Conservation (phyloP, 495 filamentous ascomycete species). For the Aspergillus haitiensis region DNA sequence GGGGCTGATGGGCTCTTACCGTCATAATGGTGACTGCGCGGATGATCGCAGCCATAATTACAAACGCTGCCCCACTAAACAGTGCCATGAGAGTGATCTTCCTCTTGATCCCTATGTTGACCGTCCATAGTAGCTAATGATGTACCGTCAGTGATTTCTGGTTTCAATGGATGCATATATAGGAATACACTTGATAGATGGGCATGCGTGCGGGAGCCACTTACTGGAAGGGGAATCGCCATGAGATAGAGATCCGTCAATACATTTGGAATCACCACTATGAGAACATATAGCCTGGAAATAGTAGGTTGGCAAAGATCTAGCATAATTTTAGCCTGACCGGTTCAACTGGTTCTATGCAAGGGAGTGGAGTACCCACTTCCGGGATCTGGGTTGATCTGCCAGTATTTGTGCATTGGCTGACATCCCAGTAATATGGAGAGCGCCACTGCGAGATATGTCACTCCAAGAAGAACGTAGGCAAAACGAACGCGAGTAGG, state of each 20-base stretch:
- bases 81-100: constrained; percentile 52
- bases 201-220: constrained; percentile 6
- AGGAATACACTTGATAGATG: too few species aligned
- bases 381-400: constrained; percentile 60
- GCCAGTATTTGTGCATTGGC: constrained; percentile 57
- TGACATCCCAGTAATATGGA: constrained; percentile 55
- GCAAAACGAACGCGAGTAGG: constrained; percentile 51
- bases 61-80: constrained; percentile 57
- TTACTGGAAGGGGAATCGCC: constrained; percentile 49
- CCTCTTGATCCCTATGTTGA: constrained; percentile 43
- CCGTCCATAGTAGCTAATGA: constrained; percentile 44
- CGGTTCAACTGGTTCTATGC: not conserved
- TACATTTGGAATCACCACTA: constrained; percentile 47
- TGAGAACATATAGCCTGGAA: constrained; percentile 36
- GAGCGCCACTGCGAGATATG: constrained; percentile 53
- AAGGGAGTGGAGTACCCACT: constrained; percentile 33
- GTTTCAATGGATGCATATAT: not conserved
- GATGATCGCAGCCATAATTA: constrained; percentile 55
- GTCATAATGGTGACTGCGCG: constrained; percentile 53
- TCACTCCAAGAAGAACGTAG: constrained; percentile 50
- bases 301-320: constrained; percentile 39
- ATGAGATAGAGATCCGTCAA: constrained; percentile 53
- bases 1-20: constrained; percentile 27
- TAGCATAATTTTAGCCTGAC: constrained; percentile 22
- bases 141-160: not conserved